These are phyloP conservation scores for Lycium barbarum DNA, from an alignment of 257 asterid genomes.

Conservation along the genomic window DNA sequence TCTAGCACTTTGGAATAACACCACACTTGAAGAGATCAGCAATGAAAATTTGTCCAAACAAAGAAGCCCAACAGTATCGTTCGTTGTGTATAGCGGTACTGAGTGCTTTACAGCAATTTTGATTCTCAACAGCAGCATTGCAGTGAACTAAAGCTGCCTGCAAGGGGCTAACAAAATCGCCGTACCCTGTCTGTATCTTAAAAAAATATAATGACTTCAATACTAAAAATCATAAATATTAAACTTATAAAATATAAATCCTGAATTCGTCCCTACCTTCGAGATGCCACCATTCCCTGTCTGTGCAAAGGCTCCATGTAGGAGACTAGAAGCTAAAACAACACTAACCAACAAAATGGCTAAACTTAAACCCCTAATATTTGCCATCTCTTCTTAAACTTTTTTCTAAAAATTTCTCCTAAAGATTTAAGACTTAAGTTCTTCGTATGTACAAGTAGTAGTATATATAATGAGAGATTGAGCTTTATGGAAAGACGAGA, in stretches of 20 bases:
- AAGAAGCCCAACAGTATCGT: background rate
- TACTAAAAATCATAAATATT: too few species aligned
- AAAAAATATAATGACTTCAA: too few species aligned
- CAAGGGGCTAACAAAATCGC: background rate
- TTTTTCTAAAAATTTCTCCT: too few species aligned
- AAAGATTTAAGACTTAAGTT: background rate
- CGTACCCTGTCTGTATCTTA: background rate
- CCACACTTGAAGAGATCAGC: background rate
- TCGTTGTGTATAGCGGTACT: background rate
- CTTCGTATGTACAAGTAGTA: background rate
- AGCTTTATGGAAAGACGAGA: background rate
- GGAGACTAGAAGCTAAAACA: background rate
- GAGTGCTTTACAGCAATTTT: background rate
- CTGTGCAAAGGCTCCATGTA: conserved; percentile 13
- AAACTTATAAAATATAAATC: background rate
- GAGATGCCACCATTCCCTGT: background rate
- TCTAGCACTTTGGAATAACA: background rate
- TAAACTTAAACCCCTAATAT: background rate
- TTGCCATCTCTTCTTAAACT: background rate
- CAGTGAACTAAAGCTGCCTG: conserved; percentile 17
- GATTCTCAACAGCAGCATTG: background rate
- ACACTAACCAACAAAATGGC: conserved; percentile 7
- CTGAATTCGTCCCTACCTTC: accelerated
- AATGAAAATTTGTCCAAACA: conserved; percentile 25
- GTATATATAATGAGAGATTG: background rate